Conservation (phyloP, 1,139 yeast genomes). For the Trichomonascaceae sp. region DNA sequence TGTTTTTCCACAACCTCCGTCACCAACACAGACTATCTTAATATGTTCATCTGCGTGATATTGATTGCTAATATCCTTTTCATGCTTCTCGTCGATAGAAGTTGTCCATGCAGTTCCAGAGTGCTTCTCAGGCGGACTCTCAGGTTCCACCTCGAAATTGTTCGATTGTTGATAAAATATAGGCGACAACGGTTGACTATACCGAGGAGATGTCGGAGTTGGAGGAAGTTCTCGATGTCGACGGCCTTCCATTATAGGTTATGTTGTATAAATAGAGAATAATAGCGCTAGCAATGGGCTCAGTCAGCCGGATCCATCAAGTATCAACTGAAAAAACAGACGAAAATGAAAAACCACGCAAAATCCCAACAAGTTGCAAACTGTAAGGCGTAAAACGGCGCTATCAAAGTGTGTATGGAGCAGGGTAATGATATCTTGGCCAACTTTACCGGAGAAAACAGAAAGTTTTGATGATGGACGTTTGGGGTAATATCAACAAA, state of each 20-base stretch:
- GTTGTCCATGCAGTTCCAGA: neutral
- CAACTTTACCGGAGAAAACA: neutral
- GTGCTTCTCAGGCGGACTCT: neutral
- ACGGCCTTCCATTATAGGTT: neutral
- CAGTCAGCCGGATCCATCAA: neutral
- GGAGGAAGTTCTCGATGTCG: neutral
- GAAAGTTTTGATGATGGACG: neutral
- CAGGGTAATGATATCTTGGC: neutral
- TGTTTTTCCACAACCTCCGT: constrained; percentile 93
- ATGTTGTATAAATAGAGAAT: neutral
- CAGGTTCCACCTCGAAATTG: neutral
- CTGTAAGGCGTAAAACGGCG: neutral
- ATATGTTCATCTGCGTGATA: constrained; percentile 22
- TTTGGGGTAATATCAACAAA: neutral
- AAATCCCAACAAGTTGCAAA: neutral
- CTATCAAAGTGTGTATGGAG: neutral
- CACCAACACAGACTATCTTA: constrained; percentile 74
- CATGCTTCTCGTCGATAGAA: neutral
- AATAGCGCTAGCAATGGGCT: neutral
- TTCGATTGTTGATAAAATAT: neutral
- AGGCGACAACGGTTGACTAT: neutral
- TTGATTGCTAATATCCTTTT: neutral
- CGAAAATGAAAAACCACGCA: neutral
- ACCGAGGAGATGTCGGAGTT: neutral
- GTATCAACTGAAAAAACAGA: neutral